Conservation (phyloP, 31 red algal species). For the Bonnemaisonia californica region DNA sequence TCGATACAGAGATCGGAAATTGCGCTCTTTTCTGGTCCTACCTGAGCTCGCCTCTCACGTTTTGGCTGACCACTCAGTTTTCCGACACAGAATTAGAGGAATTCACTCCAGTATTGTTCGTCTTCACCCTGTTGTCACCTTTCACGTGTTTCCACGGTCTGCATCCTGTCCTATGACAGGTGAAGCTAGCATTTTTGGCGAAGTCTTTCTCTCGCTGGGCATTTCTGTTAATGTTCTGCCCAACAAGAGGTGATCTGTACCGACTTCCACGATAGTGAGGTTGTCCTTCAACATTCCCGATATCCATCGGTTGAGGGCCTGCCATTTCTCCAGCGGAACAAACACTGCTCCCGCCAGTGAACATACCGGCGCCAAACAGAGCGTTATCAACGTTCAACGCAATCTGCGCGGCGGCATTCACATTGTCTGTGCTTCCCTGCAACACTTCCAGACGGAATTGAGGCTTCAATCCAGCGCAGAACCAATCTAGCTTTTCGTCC, state of each 20-base stretch:
- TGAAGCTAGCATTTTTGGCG: slow-evolving; percentile 13
- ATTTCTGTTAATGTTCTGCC: neutral
- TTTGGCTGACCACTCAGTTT: slow-evolving; percentile 40
- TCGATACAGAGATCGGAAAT: neutral
- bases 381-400: slow-evolving; percentile 9
- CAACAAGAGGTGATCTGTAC: too few species aligned
- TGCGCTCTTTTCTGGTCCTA: slow-evolving; percentile 15
- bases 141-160: slow-evolving; percentile 11
- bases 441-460: too few species aligned
- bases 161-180: slow-evolving; percentile 15
- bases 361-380: slow-evolving; percentile 18
- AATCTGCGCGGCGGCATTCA: neutral
- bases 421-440: too few species aligned
- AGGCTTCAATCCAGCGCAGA: slow-evolving; percentile 3
- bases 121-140: too few species aligned
- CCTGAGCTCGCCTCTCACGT: neutral
- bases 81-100: slow-evolving; percentile 37
- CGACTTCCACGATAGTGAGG: too few species aligned
- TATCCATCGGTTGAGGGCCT: too few species aligned
- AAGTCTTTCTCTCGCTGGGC: neutral
- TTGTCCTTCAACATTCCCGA: too few species aligned
- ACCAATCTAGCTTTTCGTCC: slow-evolving; percentile 20
- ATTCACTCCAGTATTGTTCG: too few species aligned
- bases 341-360: too few species aligned
- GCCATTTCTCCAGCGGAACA: too few species aligned